A percentile compares a stretch with the other conserved stretches of the same genome.
phyloP scores from a whole-genome alignment of 2,329 filamentous ascomycete species.

The Penicillium italicum region DNA sequence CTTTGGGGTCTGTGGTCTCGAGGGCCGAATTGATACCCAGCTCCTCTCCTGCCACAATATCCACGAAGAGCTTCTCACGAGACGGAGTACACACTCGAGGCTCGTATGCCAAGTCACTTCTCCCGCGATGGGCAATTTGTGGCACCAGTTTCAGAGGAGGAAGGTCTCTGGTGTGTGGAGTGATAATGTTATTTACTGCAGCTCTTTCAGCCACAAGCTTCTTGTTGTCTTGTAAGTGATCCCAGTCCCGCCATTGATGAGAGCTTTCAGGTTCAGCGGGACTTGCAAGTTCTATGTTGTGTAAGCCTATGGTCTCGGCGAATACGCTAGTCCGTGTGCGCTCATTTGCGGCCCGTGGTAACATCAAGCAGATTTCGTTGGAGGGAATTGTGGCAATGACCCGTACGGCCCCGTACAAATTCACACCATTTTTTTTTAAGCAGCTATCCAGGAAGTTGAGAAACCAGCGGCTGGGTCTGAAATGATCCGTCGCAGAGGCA shows the following conservation, averaged over 20 bases:
- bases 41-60: conserved; percentile 23
- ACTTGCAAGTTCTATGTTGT: conserved; percentile 53
- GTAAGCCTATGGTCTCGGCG: conserved; percentile 50
- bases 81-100: conserved; percentile 39
- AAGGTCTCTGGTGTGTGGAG: conserved; percentile 30
- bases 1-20: background rate
- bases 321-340: conserved; percentile 59
- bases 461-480: conserved; percentile 54
- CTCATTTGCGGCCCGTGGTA: conserved; percentile 58
- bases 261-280: conserved; percentile 34
- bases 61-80: conserved; percentile 27
- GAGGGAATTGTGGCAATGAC: conserved; percentile 71
- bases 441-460: conserved; percentile 55
- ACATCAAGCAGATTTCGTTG: conserved; percentile 54
- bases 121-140: conserved; percentile 12
- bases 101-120: conserved; percentile 23
- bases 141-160: conserved; percentile 26
- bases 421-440: conserved; percentile 58
- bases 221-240: conserved; percentile 22
- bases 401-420: conserved; percentile 73
- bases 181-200: conserved; percentile 26
- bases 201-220: conserved; percentile 30
- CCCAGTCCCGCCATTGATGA: conserved; percentile 25
- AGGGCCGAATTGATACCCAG: background rate
- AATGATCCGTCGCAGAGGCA: conserved; percentile 50